Evolutionary conservation across 805 yeast species (phyloP), one percentile per base, ranked within the genome.

Genomic region (Jamesozyma piceae): DNA sequence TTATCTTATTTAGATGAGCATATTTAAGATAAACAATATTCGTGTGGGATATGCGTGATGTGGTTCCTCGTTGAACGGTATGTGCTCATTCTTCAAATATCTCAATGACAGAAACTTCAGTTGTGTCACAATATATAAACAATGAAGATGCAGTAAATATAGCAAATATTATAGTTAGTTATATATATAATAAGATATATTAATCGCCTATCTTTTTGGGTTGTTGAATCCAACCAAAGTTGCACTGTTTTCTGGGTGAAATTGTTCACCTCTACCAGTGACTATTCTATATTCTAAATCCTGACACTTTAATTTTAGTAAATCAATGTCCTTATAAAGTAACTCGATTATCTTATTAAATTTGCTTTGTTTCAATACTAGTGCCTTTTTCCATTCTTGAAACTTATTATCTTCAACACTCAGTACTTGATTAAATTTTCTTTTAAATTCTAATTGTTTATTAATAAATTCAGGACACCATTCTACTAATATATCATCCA

Each of bases 301-400:
- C 4, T 46, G 47, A 32, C 60, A 58, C 33, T 52, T 56, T 11
- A 55, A 54, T 54, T 71, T 72, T 41, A 75, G 50, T 24, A 51
- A 45, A 14, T 67, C 53, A 29, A 74, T 57, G 19, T 61, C 51
- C 14, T 52, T 51, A 46, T 72, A 72, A 38, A 66, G 46, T 10
- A 49, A 54, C 43, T 73, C 77, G 44, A 82, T 71, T 42, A 75
- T 82, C 35, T 65, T 58, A 50, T 80, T 80, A 48, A 76, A 72
- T 41, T 59, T 58, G n/a, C 63, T 65, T 58, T 82, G 88, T 52
- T 74, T 74, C 17, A 66, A 67, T 39, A 73, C 66, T 38, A 82
- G 63, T 0, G 74, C 74, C 43, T 59, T 62, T 53, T 78, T 78
- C 85, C 86, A 79, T 27, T 72, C 77, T 53, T 73, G 74, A 49